Conservation (phyloP, 805 yeast genomes). For the Myxozyma monticola region DNA sequence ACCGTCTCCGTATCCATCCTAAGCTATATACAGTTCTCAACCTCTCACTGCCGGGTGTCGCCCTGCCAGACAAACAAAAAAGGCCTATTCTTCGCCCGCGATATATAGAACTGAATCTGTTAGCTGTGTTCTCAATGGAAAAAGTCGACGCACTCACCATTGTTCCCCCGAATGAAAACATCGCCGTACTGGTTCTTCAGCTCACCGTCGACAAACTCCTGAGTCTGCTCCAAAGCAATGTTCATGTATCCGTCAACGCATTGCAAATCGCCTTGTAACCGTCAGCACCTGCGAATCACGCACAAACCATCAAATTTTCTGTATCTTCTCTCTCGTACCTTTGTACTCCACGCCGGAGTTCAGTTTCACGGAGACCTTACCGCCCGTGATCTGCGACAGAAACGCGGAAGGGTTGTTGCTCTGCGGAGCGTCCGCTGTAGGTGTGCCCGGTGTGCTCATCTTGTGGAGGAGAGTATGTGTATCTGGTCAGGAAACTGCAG, state of each 20-base stretch:
- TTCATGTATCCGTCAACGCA: slow-evolving; percentile 98
- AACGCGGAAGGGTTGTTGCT: slow-evolving; percentile 64
- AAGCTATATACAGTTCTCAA: too few species aligned
- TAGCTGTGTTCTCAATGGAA: background rate
- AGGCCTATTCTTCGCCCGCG: slow-evolving; percentile 8
- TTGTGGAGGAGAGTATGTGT: background rate
- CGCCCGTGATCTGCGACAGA: slow-evolving; percentile 74
- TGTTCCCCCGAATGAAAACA: slow-evolving; percentile 83
- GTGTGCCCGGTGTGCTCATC: slow-evolving; percentile 7
- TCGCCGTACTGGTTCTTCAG: slow-evolving; percentile 62
- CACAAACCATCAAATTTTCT: too few species aligned
- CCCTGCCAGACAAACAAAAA: too few species aligned
- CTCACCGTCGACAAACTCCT: slow-evolving; percentile 59
- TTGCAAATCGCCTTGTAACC: slow-evolving; percentile 52
- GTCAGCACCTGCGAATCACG: background rate
- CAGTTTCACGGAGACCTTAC: slow-evolving; percentile 76
- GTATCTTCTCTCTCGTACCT: too few species aligned
- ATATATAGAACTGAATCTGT: slow-evolving; percentile 17
- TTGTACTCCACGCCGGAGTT: slow-evolving; percentile 84
- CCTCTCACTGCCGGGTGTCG: too few species aligned
- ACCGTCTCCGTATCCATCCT: too few species aligned
- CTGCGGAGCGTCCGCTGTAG: slow-evolving; percentile 4
- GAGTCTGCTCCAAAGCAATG: slow-evolving; percentile 76
- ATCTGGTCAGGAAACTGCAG: too few species aligned
- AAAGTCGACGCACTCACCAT: slow-evolving; percentile 51